Base-by-base conservation (phyloP, 192 early-diverging fungal species). In the Chytriomyces sp. region DNA sequence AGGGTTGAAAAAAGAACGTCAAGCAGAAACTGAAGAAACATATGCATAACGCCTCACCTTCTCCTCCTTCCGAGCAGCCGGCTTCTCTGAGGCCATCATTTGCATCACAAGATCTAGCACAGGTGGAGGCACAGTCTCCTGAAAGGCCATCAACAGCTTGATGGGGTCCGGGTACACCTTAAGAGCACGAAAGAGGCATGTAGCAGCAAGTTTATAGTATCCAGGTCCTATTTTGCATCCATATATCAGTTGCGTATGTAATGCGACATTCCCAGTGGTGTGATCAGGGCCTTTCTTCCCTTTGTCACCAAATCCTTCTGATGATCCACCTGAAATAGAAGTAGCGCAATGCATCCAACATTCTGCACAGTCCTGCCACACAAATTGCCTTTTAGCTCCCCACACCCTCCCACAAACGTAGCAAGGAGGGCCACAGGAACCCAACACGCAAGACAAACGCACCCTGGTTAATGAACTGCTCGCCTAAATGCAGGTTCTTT, bases 121-220 rank as follows among this genome's bases (percentile, higher is more conserved):
- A 36, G 86, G 80, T 39, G 91, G 88, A 4, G 95, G 95, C 55
- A 96, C 82, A 22, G 93, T 92, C 82, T 94, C 94, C 78, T 96
- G 93, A 74, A 98, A 94, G 49, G 96, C 91, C 90, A 93, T 93
- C 33, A 99, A 86, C 38, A 99, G 82, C 78, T 98, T 93, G 57
- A 94, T 84, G 12, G 98, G 98, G 66, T 94, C 91, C 55, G 93
- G 92, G 80, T 98, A 98, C 26, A 98, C 93, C 81, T 93, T 93
- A 53, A 98, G 82, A 2, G 96, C 98, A 66, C 86, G 86, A 86
- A 90, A 98, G 81, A 97, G 94, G 57, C 87, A 87, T 36, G 89
- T 83, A 2, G 96, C 95, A 14, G 95, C 93, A 32, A 85, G 86
- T n/a, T 86, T 75, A 74, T 89, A 95, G 58, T 85, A 84, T n/a